Evolutionary conservation across 805 yeast species (phyloP), one percentile per base, ranked within the genome.

Genomic region (Candida quercuum): DNA sequence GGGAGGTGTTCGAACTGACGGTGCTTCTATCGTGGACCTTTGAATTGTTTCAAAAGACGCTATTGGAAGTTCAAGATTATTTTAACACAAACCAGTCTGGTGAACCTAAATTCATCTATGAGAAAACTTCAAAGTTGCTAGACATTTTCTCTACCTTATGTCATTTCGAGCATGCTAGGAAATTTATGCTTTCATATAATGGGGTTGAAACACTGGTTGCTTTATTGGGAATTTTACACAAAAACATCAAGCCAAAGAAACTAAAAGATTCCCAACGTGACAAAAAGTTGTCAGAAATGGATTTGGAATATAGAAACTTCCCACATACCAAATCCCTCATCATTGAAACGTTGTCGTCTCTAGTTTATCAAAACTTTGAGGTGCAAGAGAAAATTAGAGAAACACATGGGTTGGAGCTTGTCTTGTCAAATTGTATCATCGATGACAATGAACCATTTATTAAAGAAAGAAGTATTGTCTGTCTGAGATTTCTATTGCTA

Each of bases 401-500:
- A 21, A 47, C 66, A 1, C 85, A 82, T 32, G 95, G 87, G 0
- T 57, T 91, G 12, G 86, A 78, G 37, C 59, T 86, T 15, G 69
- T 89, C 0, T 63, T 91, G 18, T 82, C 89, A 7, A 82, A 81
- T 45, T 89, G 97, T 62, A 75, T 83, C 28, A 78, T 93, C 36
- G 98, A 91, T 57, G 81, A 79, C 32, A 78, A 85, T 54, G 94
- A 93, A 56, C 98, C 97, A 0, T 91, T 72, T 41, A 81, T 85
- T 39, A 82, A 86, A 46, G 99, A 91, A 53, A 65, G 91, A 42
- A 73, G 95, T 2, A 84, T 93, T 24, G 61, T 91, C 6, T 86
- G 96, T 52, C 56, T 93, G 21, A 75, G 81, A 50, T 80, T 78
- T 42, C 59, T 88, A 23, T 60, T 91, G 13, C 72, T 74, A 18